phyloP scores from a whole-genome alignment of 768 basidiomycete genomes.

The Pseudohyphozyma bogoriensis region DNA sequence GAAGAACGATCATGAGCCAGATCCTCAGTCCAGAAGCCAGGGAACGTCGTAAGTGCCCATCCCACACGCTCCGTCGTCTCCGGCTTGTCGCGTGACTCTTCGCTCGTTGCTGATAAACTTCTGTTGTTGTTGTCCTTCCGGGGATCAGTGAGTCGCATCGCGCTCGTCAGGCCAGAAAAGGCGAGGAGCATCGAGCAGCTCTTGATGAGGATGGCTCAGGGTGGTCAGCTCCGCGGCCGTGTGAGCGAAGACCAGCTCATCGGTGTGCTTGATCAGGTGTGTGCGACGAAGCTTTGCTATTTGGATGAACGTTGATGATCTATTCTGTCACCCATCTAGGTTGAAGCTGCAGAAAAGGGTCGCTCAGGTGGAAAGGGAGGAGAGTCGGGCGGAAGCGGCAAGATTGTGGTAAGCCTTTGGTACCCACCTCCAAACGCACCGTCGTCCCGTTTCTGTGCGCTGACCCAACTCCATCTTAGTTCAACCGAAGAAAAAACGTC shows the following conservation, averaged over 20 bases:
- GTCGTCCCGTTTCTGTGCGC: not conserved
- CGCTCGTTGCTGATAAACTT: not conserved
- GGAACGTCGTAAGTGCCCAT: constrained; percentile 54
- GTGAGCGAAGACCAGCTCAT: constrained; percentile 76
- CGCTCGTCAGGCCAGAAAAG: constrained; percentile 71
- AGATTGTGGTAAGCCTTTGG: constrained; percentile 40
- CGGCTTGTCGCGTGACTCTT: not conserved
- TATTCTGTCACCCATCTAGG: constrained; percentile 37
- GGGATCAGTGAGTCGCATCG: constrained; percentile 65
- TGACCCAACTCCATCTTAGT: constrained; percentile 34
- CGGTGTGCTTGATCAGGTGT: constrained; percentile 71
- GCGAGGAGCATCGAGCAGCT: constrained; percentile 70
- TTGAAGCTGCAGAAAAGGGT: constrained; percentile 46
- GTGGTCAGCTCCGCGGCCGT: constrained; percentile 64
- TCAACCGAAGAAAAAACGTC: constrained; percentile 49
- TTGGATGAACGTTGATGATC: not conserved
- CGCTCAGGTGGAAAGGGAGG: constrained; percentile 28
- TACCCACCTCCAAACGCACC: not conserved
- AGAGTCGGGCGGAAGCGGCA: constrained; percentile 37
- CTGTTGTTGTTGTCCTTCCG: no score
- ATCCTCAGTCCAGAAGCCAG: constrained; percentile 67
- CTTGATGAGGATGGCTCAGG: constrained; percentile 69
- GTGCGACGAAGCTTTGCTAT: not conserved
- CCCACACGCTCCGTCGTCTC: not conserved
- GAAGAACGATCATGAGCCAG: constrained; percentile 64